phyloP scores from a whole-genome alignment of 2,329 filamentous ascomycete genomes.

The Stagonosporopsis tanaceti region DNA sequence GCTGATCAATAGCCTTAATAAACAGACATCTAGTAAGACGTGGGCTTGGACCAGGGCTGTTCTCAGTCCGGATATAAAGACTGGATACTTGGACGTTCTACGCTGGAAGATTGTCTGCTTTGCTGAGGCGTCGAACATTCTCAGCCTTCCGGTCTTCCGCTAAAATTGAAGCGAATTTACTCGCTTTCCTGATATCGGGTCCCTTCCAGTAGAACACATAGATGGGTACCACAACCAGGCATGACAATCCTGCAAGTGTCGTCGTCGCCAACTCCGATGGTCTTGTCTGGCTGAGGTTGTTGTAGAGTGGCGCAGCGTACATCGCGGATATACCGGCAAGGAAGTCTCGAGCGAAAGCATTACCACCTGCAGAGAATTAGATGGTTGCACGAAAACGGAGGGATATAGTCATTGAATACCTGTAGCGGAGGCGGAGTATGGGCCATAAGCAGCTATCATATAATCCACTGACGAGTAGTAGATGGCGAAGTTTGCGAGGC shows the following conservation, averaged over 20 bases:
- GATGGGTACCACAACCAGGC: constrained; percentile 51
- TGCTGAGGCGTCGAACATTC: constrained; percentile 28
- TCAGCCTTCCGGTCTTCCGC: constrained; percentile 36
- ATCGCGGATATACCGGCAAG: constrained; percentile 75
- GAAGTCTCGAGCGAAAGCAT: constrained; percentile 77
- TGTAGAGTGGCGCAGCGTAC: constrained; percentile 67
- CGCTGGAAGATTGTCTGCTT: constrained; percentile 26
- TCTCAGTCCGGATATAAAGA: too few species aligned
- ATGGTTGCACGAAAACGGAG: constrained; percentile 69
- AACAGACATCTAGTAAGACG: not conserved
- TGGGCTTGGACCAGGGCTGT: too few species aligned
- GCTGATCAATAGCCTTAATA: not conserved
- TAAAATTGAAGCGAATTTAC: constrained; percentile 58
- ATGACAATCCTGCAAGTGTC: constrained; percentile 60
- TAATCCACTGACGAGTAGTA: constrained; percentile 82
- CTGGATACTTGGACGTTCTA: not conserved
- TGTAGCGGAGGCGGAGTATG: constrained; percentile 76
- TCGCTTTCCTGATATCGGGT: constrained; percentile 59
- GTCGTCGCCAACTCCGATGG: constrained; percentile 61
- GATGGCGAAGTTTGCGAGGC: constrained; percentile 73
- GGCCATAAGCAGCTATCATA: constrained; percentile 77
- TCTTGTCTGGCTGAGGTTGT: constrained; percentile 46
- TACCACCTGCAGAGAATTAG: constrained; percentile 66
- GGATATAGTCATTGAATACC: constrained; percentile 54
- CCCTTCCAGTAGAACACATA: constrained; percentile 62